phyloP scores from a whole-genome alignment of 768 basidiomycete species.

The Russula abietina region DNA sequence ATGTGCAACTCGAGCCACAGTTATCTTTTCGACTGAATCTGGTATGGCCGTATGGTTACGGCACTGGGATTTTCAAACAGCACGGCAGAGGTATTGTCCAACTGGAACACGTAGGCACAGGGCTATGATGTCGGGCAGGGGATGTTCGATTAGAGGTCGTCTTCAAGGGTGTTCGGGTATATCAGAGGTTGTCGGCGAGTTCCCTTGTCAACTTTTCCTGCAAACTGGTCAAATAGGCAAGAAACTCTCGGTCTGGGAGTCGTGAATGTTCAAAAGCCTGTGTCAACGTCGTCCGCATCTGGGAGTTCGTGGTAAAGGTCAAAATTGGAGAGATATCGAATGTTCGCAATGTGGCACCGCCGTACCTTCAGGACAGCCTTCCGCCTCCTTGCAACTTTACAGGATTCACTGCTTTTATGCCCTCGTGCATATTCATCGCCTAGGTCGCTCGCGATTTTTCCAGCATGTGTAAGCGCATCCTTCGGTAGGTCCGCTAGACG shows the following conservation, averaged over 20 bases:
- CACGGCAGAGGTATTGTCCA: not conserved
- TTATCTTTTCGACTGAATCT: not conserved
- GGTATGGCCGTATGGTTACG: not conserved
- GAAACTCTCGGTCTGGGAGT: slow-evolving; percentile 64
- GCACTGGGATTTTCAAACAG: not conserved
- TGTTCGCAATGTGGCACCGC: not conserved
- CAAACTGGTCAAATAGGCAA: slow-evolving; percentile 57
- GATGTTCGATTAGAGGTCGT: not conserved
- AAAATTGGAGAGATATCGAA: not conserved
- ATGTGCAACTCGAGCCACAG: not conserved
- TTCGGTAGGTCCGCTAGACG: slow-evolving; percentile 78
- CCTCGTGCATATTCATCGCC: slow-evolving; percentile 49
- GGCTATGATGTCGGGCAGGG: not conserved
- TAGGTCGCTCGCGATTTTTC: slow-evolving; percentile 54
- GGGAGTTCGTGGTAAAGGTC: not conserved
- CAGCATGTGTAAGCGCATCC: slow-evolving; percentile 60
- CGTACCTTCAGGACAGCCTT: slow-evolving; percentile 64
- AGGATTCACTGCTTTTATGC: slow-evolving; percentile 57
- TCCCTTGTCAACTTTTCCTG: slow-evolving; percentile 65
- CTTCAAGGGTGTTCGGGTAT: not conserved
- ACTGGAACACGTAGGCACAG: not conserved
- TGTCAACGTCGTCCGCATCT: slow-evolving; percentile 69
- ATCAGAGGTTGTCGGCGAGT: slow-evolving; percentile 36
- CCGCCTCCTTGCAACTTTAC: slow-evolving; percentile 51
- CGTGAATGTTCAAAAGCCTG: slow-evolving; percentile 70